These are phyloP conservation scores for Fagopyrum homotropicum DNA, from an alignment of 148 eudicot species.

Conservation along the genomic window DNA sequence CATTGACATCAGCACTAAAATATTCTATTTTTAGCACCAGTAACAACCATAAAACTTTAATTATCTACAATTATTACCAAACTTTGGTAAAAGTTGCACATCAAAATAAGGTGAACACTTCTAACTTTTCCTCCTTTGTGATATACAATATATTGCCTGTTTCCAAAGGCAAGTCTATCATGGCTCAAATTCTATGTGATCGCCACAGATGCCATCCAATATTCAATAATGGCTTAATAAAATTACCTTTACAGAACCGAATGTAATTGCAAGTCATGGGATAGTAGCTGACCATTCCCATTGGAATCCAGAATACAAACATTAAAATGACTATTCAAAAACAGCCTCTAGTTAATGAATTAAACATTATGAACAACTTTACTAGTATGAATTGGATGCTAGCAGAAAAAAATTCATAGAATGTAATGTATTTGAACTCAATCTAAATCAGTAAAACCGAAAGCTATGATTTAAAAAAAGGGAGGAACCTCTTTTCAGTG, in stretches of 20 bases:
- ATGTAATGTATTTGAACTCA: neutral
- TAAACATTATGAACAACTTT: neutral
- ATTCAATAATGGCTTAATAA: neutral
- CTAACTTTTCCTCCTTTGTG: neutral
- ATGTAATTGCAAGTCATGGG: neutral
- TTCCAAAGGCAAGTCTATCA: neutral
- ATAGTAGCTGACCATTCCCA: neutral
- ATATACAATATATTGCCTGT: neutral
- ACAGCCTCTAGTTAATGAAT: neutral
- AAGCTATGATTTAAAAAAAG: neutral
- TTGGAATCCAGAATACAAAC: neutral
- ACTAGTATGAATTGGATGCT: neutral
- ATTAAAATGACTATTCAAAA: neutral
- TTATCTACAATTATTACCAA: neutral
- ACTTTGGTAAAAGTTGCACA: neutral
- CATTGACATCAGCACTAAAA: neutral
- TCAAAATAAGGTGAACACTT: neutral
- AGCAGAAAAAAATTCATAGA: neutral
- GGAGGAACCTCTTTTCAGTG: slow-evolving; percentile 47
- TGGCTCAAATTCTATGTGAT: neutral
- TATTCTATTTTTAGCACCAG: neutral
- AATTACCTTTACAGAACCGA: neutral
- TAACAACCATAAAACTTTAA: neutral
- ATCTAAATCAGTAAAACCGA: neutral
- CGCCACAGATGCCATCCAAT: neutral